Percentiles rank a stretch among this genome's conserved stretches.
These are phyloP conservation scores for Lobulomyces angularis DNA, from an alignment of 192 early-diverging fungal species.

Conservation along the genomic window DNA sequence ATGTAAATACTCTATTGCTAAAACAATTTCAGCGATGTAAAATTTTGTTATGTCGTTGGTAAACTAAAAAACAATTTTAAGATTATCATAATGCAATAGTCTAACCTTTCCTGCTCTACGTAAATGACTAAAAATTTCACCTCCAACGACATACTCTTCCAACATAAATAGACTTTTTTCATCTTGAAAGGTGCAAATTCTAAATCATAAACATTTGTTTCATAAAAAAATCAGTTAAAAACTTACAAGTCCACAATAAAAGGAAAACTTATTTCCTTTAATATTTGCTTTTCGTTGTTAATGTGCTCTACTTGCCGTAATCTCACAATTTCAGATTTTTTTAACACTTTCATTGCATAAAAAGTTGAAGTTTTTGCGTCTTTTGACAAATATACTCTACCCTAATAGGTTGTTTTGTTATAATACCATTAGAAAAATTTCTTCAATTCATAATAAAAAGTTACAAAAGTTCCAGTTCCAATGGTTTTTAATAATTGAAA, in stretches of 20 bases:
- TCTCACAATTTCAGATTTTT: slow-evolving; percentile 75
- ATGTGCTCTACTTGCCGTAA: slow-evolving; percentile 91
- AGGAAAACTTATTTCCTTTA: slow-evolving; percentile 67
- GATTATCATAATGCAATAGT: no score
- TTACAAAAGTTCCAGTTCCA: no score
- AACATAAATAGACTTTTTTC: slow-evolving; percentile 89
- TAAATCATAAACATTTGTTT: no score
- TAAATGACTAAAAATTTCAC: slow-evolving; percentile 93
- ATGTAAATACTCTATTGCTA: slow-evolving; percentile 93
- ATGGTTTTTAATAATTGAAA: no score
- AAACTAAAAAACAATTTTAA: no score
- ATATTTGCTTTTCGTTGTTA: slow-evolving; percentile 80
- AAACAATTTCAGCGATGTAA: slow-evolving; percentile 88
- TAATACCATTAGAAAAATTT: no score
- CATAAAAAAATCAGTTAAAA: slow-evolving; percentile 4
- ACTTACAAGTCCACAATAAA: slow-evolving; percentile 73
- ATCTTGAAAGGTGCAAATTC: slow-evolving; percentile 92
- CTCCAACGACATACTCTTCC: slow-evolving; percentile 89
- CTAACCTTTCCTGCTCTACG: slow-evolving; percentile 76
- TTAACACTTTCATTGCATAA: slow-evolving; percentile 85
- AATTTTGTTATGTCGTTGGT: slow-evolving; percentile 90
- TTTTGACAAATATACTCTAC: no score
- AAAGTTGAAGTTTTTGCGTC: no score
- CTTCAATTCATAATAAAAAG: no score
- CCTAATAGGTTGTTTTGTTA: no score